Conservation (phyloP, 129 eudicot genomes). For the Solidago caesia region DNA sequence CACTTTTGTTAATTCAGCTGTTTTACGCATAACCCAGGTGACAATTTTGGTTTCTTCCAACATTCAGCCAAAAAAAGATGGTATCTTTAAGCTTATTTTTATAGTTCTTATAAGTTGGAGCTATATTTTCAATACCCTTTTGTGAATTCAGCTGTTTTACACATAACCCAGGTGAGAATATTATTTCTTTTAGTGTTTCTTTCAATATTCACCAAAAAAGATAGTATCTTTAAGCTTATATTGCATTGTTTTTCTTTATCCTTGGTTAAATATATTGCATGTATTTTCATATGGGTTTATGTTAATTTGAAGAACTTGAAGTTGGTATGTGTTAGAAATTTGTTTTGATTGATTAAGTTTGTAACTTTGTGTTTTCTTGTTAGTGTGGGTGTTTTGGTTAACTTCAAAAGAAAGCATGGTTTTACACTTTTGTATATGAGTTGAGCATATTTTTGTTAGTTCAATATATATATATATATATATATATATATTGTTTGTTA, state of each 20-base stretch:
- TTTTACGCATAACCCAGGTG: slow-evolving; percentile 34
- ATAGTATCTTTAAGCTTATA: neutral
- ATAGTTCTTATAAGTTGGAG: slow-evolving; percentile 14
- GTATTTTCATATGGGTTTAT: neutral
- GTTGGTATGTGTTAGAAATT: slow-evolving; percentile 1
- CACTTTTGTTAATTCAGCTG: slow-evolving; percentile 16
- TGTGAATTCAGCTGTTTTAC: neutral
- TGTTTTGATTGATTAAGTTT: slow-evolving; percentile 21
- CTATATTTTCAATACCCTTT: slow-evolving; percentile 12
- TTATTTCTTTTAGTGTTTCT: neutral
- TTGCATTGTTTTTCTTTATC: neutral
- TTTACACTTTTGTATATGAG: neutral
- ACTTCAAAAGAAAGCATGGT: slow-evolving; percentile 27
- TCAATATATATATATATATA: neutral
- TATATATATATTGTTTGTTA: too few species aligned
- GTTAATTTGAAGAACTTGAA: slow-evolving; percentile 24
- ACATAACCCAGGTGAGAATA: neutral
- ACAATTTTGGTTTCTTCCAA: slow-evolving; percentile 26
- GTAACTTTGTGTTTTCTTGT: slow-evolving; percentile 21
- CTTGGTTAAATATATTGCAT: neutral
- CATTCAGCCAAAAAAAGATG: neutral
- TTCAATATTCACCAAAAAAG: neutral
- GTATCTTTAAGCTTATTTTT: neutral
- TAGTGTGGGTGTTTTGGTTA: slow-evolving; percentile 18
- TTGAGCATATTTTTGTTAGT: slow-evolving; percentile 7